A percentile compares a stretch with the other conserved stretches of the same genome.
phyloP scores from a whole-genome alignment of 257 asterid genomes.

The Eustoma russellianum region DNA sequence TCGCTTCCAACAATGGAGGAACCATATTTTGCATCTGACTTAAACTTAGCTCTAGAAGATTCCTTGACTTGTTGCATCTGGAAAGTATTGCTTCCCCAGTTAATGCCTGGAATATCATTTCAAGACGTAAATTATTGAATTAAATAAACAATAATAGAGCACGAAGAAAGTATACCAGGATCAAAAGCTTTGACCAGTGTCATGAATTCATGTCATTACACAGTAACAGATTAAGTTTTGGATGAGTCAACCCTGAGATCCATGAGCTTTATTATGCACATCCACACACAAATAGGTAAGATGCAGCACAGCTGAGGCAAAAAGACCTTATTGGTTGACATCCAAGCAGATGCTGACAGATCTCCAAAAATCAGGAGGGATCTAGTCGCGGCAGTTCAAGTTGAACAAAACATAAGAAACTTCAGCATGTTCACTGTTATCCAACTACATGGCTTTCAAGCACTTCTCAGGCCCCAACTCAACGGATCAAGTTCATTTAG shows the following conservation, averaged over 20 bases:
- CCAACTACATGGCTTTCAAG: too few species aligned
- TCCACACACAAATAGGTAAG: background rate
- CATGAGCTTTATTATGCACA: too few species aligned
- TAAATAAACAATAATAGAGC: background rate
- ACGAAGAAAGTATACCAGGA: background rate
- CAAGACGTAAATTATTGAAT: constrained; percentile 3
- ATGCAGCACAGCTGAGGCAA: background rate
- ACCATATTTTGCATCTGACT: constrained; percentile 60
- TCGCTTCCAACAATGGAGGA: constrained; percentile 58
- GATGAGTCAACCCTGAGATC: background rate
- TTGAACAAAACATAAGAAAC: too few species aligned
- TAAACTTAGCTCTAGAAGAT: constrained; percentile 57
- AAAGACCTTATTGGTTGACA: too few species aligned
- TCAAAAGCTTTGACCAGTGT: background rate
- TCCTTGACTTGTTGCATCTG: constrained; percentile 58
- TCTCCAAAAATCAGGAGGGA: too few species aligned
- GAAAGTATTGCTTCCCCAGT: constrained; percentile 72
- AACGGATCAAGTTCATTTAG: too few species aligned
- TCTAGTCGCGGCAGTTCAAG: too few species aligned
- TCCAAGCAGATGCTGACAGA: too few species aligned
- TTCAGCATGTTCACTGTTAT: too few species aligned
- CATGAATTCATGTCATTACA: too few species aligned
- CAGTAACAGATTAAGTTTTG: background rate
- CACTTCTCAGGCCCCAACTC: too few species aligned
- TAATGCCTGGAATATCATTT: constrained; percentile 46